phyloP scores from a whole-genome alignment of 441 rosid genomes.

The Aquilaria agallochum region DNA sequence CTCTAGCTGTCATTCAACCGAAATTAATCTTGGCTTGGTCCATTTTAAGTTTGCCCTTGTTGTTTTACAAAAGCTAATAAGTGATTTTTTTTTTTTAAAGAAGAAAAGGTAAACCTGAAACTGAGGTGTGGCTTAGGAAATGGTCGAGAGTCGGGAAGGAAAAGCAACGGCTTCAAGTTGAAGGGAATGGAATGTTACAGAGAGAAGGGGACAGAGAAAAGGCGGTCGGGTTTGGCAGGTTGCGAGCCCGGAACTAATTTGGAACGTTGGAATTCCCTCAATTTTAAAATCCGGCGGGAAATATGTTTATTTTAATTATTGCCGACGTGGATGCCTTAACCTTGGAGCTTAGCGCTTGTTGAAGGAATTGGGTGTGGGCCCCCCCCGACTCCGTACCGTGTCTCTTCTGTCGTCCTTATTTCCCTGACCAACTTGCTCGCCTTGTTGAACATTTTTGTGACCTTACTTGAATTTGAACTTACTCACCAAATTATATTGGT shows the following conservation, averaged over 20 bases:
- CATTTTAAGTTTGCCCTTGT: too few relatives aligned
- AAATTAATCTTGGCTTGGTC: too few relatives aligned
- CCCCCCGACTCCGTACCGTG: constrained; percentile 22
- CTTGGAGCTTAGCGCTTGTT: constrained; percentile 34
- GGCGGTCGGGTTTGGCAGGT: constrained; percentile 44
- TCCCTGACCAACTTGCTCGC: constrained; percentile 9
- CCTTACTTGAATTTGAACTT: constrained; percentile 2
- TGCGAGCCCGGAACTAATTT: constrained; percentile 27
- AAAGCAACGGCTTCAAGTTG: constrained; percentile 1
- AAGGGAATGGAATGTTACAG: constrained; percentile 20
- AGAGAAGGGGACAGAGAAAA: constrained; percentile 32
- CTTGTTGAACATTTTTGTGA: constrained; percentile 3
- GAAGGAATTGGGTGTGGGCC: constrained; percentile 35
- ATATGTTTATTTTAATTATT: constrained; percentile 13
- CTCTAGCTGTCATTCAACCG: too few relatives aligned
- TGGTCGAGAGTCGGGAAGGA: background rate
- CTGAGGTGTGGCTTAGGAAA: background rate
- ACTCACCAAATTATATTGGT: constrained; percentile 11
- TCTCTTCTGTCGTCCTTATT: constrained; percentile 30
- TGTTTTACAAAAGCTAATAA: too few relatives aligned
- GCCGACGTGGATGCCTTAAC: constrained; percentile 24
- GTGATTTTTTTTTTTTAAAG: too few relatives aligned
- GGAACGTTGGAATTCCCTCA: constrained; percentile 21
- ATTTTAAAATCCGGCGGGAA: constrained; percentile 38
- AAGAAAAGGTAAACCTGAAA: too few relatives aligned